A percentile compares a stretch with the other conserved stretches of the same genome.
Conservation (phyloP, 2,329 filamentous ascomycete species). For the Arthroderma uncinatum region DNA sequence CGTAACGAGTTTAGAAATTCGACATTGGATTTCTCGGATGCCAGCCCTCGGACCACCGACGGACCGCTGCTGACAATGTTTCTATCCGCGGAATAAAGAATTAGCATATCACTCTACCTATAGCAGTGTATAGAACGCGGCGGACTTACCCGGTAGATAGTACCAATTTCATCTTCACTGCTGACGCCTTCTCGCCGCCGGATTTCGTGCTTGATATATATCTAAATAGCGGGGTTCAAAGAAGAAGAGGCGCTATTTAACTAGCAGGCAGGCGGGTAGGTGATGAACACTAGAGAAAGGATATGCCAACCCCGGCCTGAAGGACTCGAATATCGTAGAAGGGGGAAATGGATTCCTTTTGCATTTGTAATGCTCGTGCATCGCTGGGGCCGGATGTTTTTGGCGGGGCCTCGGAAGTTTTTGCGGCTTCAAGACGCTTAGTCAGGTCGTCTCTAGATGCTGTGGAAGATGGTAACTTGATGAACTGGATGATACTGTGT, state of each 20-base stretch:
- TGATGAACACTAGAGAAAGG: not conserved
- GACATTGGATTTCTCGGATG: constrained; percentile 74
- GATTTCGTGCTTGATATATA: not conserved
- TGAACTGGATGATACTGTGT: not conserved
- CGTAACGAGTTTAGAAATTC: constrained; percentile 83
- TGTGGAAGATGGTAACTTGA: not conserved
- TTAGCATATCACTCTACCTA: not conserved
- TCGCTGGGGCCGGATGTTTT: not conserved
- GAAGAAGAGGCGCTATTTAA: not conserved
- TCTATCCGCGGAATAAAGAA: constrained; percentile 27
- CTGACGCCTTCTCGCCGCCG: too few relatives aligned
- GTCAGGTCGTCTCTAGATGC: not conserved
- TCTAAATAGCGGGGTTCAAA: not conserved
- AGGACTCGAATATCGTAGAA: not conserved
- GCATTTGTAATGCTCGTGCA: constrained; percentile 5
- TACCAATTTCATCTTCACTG: constrained; percentile 60
- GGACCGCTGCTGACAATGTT: constrained; percentile 80
- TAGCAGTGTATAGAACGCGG: not conserved
- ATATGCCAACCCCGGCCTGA: not conserved
- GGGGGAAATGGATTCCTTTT: not conserved
- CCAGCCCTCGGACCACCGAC: constrained; percentile 69
- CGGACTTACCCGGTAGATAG: constrained; percentile 65
- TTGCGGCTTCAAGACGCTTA: not conserved
- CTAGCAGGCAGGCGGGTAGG: too few relatives aligned
- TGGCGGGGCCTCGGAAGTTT: not conserved